Evolutionary conservation across 129 eudicot genomes (phyloP).

Genomic region (Dittrichia graveolens): DNA sequence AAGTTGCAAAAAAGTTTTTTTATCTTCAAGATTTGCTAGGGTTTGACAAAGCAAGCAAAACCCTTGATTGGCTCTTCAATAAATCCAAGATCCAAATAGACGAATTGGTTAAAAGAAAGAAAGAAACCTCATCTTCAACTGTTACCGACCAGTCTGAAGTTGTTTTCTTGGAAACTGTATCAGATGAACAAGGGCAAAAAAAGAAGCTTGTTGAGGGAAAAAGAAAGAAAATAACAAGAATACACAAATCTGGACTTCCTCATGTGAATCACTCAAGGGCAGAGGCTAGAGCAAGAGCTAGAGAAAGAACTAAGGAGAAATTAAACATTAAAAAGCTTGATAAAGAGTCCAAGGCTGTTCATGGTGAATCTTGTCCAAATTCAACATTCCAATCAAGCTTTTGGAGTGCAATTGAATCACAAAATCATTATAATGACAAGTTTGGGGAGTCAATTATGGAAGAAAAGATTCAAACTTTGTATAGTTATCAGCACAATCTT

Average conservation of each 20-base stretch:
- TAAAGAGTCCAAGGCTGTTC: conserved; percentile 15
- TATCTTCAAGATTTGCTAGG: conserved; percentile 53
- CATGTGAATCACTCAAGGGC: conserved; percentile 53
- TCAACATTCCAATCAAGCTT: conserved; percentile 15
- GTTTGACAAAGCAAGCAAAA: conserved; percentile 57
- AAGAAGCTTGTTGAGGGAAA: conserved; percentile 25
- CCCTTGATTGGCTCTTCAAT: conserved; percentile 54
- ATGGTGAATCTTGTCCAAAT: conserved; percentile 7
- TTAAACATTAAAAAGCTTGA: conserved; percentile 33
- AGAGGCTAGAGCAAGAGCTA: conserved; percentile 69
- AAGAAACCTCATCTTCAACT: conserved; percentile 20
- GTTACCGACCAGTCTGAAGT: conserved; percentile 31
- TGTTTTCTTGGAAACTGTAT: conserved; percentile 20
- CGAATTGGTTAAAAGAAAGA: conserved; percentile 42
- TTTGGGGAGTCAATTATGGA: conserved; percentile 13
- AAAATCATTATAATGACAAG: conserved; percentile 18
- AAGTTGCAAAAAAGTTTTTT: conserved; percentile 51
- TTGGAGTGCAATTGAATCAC: conserved; percentile 29
- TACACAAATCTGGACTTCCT: conserved; percentile 20
- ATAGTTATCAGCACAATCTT: conserved; percentile 19
- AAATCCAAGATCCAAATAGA: conserved; percentile 59
- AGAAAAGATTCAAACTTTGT: conserved; percentile 20
- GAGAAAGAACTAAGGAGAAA: conserved; percentile 68
- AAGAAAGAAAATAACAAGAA: conserved; percentile 20
- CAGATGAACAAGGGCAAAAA: conserved; percentile 17